Percentiles rank a stretch among this genome's conserved stretches.
These are phyloP conservation scores for Flaveria sonorensis DNA, from an alignment of 129 eudicot genomes.

Conservation along the genomic window DNA sequence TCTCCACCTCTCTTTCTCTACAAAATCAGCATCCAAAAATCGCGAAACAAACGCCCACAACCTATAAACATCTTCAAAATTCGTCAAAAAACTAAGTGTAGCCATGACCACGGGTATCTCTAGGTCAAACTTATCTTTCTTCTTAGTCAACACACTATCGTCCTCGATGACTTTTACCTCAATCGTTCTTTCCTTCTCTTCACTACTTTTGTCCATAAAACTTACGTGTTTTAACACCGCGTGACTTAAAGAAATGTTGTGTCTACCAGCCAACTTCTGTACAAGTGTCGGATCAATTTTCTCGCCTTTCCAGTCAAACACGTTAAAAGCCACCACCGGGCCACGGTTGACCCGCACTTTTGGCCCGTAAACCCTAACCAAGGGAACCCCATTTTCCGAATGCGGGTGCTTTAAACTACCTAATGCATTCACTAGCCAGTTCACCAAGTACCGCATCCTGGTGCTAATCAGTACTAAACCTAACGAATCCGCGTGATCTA, in stretches of 20 bases:
- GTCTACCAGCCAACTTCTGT: conserved; percentile 72
- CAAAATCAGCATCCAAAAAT: conserved; percentile 92
- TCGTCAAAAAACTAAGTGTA: conserved; percentile 64
- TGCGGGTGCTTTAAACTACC: conserved; percentile 61
- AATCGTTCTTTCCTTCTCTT: conserved; percentile 41
- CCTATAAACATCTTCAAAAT: conserved; percentile 72
- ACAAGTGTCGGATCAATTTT: conserved; percentile 68
- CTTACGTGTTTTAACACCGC: conserved; percentile 48
- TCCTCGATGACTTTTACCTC: conserved; percentile 32
- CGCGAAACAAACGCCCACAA: conserved; percentile 73
- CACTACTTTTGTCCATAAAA: conserved; percentile 48
- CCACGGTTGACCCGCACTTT: conserved; percentile 64
- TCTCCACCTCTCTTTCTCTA: conserved; percentile 94
- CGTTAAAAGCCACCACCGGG: conserved; percentile 69
- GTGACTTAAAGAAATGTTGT: conserved; percentile 51
- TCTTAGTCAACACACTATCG: conserved; percentile 26
- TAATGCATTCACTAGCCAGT: conserved; percentile 81
- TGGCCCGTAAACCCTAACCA: conserved; percentile 75
- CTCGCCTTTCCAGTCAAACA: conserved; percentile 86
- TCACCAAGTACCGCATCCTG: conserved; percentile 61
- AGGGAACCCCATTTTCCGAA: conserved; percentile 50
- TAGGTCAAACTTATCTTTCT: conserved; percentile 36
- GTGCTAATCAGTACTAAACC: conserved; percentile 68
- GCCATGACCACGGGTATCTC: conserved; percentile 59
- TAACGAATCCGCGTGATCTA: conserved; percentile 74